Percentiles rank a stretch among this genome's conserved stretches.
These are phyloP conservation scores for Tylopilus balloui DNA, from an alignment of 768 basidiomycete genomes.

Conservation along the genomic window DNA sequence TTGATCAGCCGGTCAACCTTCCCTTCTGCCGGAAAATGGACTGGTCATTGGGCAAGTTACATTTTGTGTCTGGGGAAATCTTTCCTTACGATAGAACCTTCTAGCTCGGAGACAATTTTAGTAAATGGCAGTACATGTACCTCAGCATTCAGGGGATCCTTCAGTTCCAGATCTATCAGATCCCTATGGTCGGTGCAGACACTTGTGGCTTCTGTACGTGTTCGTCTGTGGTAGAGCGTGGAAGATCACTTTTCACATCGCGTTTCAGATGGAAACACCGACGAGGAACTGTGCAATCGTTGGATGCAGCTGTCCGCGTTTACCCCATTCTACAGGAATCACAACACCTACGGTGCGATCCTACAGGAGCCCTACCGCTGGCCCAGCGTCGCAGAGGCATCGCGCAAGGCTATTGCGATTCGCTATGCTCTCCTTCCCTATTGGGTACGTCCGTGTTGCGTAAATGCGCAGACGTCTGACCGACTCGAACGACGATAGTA, in stretches of 20 bases:
- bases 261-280: constrained; percentile 1
- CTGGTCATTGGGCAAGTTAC: constrained; percentile 56
- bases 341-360: constrained; percentile 60
- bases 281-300: constrained; percentile 6
- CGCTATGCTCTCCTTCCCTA: constrained; percentile 70
- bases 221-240: not conserved
- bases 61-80: not conserved
- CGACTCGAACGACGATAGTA: constrained; percentile 40
- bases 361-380: constrained; percentile 74
- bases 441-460: constrained; percentile 46
- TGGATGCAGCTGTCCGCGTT: constrained; percentile 5
- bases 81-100: constrained; percentile 26
- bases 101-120: constrained; percentile 70
- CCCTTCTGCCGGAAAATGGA: constrained; percentile 60
- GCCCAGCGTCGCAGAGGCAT: constrained; percentile 71
- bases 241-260: constrained; percentile 3
- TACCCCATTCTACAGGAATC: constrained; percentile 25
- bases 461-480: constrained; percentile 26
- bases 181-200: constrained; percentile 78
- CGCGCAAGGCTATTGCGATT: constrained; percentile 60
- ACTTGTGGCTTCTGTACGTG: constrained; percentile 35
- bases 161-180: constrained; percentile 78
- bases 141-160: constrained; percentile 70
- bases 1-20: constrained; percentile 65
- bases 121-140: constrained; percentile 66